phyloP scores from a whole-genome alignment of 225 moss, liverwort and hornwort genomes.

The Sphagnum contortum region DNA sequence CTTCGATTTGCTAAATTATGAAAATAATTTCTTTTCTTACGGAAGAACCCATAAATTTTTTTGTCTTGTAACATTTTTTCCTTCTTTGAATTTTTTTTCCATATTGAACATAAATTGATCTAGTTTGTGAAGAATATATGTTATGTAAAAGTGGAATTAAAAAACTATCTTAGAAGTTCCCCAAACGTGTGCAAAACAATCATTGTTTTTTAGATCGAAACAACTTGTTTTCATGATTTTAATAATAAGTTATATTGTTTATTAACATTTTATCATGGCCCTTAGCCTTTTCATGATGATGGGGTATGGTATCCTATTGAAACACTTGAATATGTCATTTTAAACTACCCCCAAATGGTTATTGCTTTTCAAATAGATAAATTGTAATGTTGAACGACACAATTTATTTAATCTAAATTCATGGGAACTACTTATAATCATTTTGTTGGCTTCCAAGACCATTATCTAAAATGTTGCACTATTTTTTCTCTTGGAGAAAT shows the following conservation, averaged over 20 bases:
- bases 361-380: not conserved
- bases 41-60: not conserved
- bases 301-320: not conserved
- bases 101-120: not conserved
- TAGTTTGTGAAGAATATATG: conserved; percentile 1
- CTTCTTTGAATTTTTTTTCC: conserved; percentile 1
- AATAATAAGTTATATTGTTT: no score
- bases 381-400: not conserved
- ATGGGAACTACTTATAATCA: no score
- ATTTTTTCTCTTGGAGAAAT: no score
- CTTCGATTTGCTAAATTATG: no score
- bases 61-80: not conserved
- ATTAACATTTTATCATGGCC: not conserved
- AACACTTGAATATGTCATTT: no score
- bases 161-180: not conserved
- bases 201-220: not conserved
- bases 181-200: not conserved
- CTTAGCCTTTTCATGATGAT: not conserved
- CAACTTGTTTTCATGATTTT: no score
- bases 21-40: not conserved
- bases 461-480: no score
- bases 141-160: not conserved
- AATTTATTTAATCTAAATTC: no score
- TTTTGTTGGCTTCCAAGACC: no score
- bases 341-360: not conserved